phyloP scores from a whole-genome alignment of 164 flowering plant genomes.

The Taxillus chinensis region DNA sequence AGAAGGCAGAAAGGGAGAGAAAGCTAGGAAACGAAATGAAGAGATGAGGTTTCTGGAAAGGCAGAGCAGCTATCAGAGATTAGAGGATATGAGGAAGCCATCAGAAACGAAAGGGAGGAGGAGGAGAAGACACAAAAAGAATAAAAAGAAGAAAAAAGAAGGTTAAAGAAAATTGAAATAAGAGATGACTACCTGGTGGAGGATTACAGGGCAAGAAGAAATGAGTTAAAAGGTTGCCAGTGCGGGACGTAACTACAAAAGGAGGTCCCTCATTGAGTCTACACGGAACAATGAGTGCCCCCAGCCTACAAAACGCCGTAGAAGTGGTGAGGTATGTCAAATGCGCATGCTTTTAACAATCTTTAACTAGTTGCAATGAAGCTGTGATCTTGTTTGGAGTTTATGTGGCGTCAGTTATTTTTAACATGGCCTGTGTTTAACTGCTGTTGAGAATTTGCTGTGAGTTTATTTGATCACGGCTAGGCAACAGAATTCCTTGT shows the following conservation, averaged over 20 bases:
- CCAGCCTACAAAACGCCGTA: slow-evolving; percentile 70
- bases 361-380: background rate
- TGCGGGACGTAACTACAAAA: slow-evolving; percentile 48
- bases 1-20: slow-evolving; percentile 39
- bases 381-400: background rate
- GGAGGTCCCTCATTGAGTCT: slow-evolving; percentile 37
- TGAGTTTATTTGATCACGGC: no score
- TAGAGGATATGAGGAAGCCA: slow-evolving; percentile 42
- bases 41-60: slow-evolving; percentile 38
- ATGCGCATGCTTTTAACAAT: background rate
- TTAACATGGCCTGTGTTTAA: no score
- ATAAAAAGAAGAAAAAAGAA: slow-evolving; percentile 60
- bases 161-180: slow-evolving; percentile 37
- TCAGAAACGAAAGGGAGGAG: slow-evolving; percentile 59
- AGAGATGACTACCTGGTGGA: slow-evolving; percentile 43
- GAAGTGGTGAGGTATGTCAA: slow-evolving; percentile 76
- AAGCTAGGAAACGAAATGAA: slow-evolving; percentile 29
- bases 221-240: slow-evolving; percentile 47
- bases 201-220: slow-evolving; percentile 37
- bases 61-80: slow-evolving; percentile 45
- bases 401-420: no score
- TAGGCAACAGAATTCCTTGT: no score
- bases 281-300: slow-evolving; percentile 39
- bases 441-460: no score
- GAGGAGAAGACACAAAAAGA: slow-evolving; percentile 48